Base-by-base conservation (phyloP, 306 rosid species). In the Macrotyloma uniflorum region DNA sequence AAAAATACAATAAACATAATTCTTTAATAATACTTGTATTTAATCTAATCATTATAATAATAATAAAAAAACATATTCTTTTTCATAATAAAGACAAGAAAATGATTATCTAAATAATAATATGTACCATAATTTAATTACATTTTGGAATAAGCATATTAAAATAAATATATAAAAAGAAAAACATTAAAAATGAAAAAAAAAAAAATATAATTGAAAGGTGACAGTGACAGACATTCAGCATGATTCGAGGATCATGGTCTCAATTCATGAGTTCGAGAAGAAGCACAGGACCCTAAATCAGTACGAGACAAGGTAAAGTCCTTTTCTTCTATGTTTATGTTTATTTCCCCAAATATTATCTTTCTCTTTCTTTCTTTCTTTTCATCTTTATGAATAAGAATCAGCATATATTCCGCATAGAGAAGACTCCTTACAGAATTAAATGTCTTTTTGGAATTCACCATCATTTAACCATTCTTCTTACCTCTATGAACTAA, bases 161-260 rank as follows among this genome's bases (percentile, higher is more conserved):
- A 33, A 5, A 13, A 14, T 16, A 33, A 57, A 55, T 11, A 12
- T 1, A n/a, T 18, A 63, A 33, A 14, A 36, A 36, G 5, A n/a
- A 4, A 35, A 20, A 33, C 32, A 12, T 49, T 15, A 33, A 11
- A 22, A 49, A 30, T 19, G 5, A 15, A 49, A 15, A 1, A 6
- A 13, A 8, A 4, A 58, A 22, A 35, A 0, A n/a, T n/a, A n/a
- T n/a, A 51, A 70, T 1, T 5, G 72, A 40, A 36, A 70, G 1
- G 67, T 14, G 70, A 46, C 53, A n/a, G 15, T 82, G 72, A 72
- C 83, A 72, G 72, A 78, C 86, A 72, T 83, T 72, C 80, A 78
- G 86, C 83, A 57, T 42, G 79, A 83, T 83, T 83, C 83, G 9
- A 65, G 86, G 83, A 77, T 78, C 59, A 13, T 71, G 71, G 79